Conservation (phyloP, 2,329 filamentous ascomycete species). For the Nigrospora sphaerica region DNA sequence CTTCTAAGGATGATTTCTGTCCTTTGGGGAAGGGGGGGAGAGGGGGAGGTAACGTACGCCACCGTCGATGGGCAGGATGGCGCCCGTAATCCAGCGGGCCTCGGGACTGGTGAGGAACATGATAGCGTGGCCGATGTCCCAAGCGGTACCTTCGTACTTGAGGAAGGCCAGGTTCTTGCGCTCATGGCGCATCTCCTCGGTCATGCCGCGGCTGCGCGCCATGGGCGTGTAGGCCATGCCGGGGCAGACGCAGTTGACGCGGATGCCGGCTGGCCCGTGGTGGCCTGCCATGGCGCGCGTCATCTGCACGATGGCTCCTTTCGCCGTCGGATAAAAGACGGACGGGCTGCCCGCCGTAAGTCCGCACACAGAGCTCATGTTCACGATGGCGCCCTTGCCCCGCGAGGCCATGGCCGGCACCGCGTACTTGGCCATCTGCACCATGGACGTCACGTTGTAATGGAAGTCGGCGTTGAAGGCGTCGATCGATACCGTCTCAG, state of each 20-base stretch:
- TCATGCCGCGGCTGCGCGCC: constrained; percentile 16
- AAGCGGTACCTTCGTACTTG: constrained; percentile 17
- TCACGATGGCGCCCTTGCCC: constrained; percentile 26
- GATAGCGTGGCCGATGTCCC: constrained; percentile 19
- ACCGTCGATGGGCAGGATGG: constrained; percentile 19
- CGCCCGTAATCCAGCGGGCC: constrained; percentile 18
- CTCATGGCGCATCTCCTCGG: constrained; percentile 16
- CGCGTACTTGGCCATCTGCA: constrained; percentile 21
- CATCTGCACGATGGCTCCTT: constrained; percentile 21
- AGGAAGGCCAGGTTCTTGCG: constrained; percentile 17
- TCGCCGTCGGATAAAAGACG: constrained; percentile 23
- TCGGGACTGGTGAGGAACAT: constrained; percentile 19
- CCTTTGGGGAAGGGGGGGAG: too few species aligned
- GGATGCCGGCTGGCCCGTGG: constrained; percentile 11
- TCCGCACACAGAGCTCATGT: constrained; percentile 26
- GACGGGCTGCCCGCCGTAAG: constrained; percentile 18
- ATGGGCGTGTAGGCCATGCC: constrained; percentile 21
- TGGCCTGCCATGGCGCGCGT: constrained; percentile 13
- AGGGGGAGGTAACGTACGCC: constrained; percentile 8
- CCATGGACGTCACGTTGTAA: constrained; percentile 28
- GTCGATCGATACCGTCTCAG: constrained; percentile 17
- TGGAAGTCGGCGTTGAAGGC: constrained; percentile 22
- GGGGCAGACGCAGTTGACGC: constrained; percentile 13
- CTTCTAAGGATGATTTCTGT: too few species aligned
- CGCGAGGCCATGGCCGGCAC: constrained; percentile 26